These are phyloP conservation scores for Cytospora mali DNA, from an alignment of 2,329 filamentous ascomycete genomes.

Conservation along the genomic window DNA sequence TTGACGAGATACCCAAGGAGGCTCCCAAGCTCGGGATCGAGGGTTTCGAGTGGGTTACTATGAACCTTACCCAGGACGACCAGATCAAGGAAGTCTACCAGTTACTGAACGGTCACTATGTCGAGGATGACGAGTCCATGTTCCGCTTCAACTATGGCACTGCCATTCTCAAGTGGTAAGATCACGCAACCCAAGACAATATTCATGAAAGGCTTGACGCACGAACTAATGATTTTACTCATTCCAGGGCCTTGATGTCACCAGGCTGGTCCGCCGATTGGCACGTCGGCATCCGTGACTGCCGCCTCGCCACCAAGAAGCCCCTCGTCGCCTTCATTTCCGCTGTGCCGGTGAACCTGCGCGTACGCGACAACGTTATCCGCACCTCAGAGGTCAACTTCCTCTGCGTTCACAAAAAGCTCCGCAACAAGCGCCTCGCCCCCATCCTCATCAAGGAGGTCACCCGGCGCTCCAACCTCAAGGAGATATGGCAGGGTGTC, in stretches of 20 bases:
- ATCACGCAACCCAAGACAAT: not conserved
- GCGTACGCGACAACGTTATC: slow-evolving; percentile 75
- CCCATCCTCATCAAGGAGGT: slow-evolving; percentile 98
- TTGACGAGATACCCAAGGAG: slow-evolving; percentile 77
- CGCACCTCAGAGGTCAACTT: slow-evolving; percentile 95
- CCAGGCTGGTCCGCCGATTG: slow-evolving; percentile 93
- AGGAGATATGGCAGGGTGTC: slow-evolving; percentile 89
- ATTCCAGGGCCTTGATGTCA: slow-evolving; percentile 80
- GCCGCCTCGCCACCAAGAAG: slow-evolving; percentile 71
- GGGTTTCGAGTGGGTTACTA: slow-evolving; percentile 91
- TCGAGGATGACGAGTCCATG: slow-evolving; percentile 95
- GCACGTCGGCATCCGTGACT: slow-evolving; percentile 89
- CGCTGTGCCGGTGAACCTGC: slow-evolving; percentile 82
- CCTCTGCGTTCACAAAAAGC: slow-evolving; percentile 96
- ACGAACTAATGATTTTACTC: slow-evolving; percentile 3
- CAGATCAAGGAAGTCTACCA: slow-evolving; percentile 91
- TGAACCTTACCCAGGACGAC: slow-evolving; percentile 78
- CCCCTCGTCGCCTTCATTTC: slow-evolving; percentile 90
- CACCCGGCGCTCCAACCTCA: slow-evolving; percentile 84
- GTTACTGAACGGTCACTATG: slow-evolving; percentile 89
- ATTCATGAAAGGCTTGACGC: not conserved
- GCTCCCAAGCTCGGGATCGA: slow-evolving; percentile 70
- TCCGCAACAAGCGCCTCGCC: slow-evolving; percentile 87
- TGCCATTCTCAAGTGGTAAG: slow-evolving; percentile 83
- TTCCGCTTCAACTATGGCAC: slow-evolving; percentile 96